Evolutionary conservation across 768 basidiomycete genomes (phyloP).

Genomic region (Pulveroboletus ravenelii): DNA sequence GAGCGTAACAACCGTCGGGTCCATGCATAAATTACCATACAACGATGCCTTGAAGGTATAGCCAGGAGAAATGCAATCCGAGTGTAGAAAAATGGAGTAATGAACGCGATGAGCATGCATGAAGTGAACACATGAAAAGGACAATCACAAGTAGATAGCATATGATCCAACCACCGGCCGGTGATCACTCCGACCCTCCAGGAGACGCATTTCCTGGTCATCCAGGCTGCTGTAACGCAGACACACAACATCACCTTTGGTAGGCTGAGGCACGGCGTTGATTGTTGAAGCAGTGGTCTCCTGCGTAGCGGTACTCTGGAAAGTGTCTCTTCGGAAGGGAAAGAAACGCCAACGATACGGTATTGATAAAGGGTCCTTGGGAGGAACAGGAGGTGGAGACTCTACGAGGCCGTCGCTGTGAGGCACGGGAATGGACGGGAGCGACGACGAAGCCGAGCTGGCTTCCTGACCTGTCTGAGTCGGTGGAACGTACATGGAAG

Average conservation of each 20-base stretch:
- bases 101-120: slow-evolving; percentile 11
- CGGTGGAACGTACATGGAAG: slow-evolving; percentile 10
- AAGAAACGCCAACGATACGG: slow-evolving; percentile 48
- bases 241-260: slow-evolving; percentile 69
- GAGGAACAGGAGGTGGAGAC: slow-evolving; percentile 27
- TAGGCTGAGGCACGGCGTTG: slow-evolving; percentile 27
- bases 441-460: slow-evolving; percentile 10
- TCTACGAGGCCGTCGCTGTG: slow-evolving; percentile 17
- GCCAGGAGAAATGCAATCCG: slow-evolving; percentile 2
- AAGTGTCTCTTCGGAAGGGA: slow-evolving; percentile 41
- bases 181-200: slow-evolving; percentile 82
- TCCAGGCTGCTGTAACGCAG: slow-evolving; percentile 69
- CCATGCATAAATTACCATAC: slow-evolving; percentile 16
- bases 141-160: slow-evolving; percentile 53
- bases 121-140: background rate
- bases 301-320: slow-evolving; percentile 26
- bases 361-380: slow-evolving; percentile 23
- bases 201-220: slow-evolving; percentile 65
- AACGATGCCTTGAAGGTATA: slow-evolving; percentile 19
- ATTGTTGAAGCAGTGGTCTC: slow-evolving; percentile 20
- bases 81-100: background rate
- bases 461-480: slow-evolving; percentile 5
- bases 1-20: slow-evolving; percentile 5
- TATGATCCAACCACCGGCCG: slow-evolving; percentile 81
- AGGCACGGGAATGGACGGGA: slow-evolving; percentile 7